Evolutionary conservation across 2,329 filamentous ascomycete species (phyloP).

Genomic region (Emmonsia crescens): DNA sequence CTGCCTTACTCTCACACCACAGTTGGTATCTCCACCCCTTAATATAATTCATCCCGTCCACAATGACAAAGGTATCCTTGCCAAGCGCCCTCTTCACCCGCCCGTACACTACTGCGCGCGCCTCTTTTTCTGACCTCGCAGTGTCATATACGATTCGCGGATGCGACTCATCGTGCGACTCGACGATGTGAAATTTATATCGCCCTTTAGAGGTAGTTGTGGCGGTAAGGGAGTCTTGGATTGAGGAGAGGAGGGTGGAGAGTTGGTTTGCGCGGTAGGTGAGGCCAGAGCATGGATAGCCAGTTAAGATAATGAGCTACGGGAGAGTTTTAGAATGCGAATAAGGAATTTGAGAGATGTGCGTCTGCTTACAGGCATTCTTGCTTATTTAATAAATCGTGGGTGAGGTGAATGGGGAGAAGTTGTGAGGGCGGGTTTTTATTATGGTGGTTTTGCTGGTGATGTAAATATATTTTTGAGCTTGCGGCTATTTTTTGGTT

Average conservation of each 20-base stretch:
- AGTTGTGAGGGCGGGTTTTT: neutral
- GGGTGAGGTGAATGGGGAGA: neutral
- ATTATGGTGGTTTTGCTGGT: neutral
- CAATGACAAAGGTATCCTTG: slow-evolving; percentile 50
- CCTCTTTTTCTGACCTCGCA: slow-evolving; percentile 52
- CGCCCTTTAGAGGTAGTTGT: slow-evolving; percentile 31
- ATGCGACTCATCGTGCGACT: slow-evolving; percentile 31
- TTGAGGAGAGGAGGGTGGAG: slow-evolving; percentile 38
- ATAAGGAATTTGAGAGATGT: neutral
- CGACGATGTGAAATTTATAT: slow-evolving; percentile 31
- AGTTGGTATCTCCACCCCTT: slow-evolving; percentile 58
- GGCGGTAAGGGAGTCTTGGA: slow-evolving; percentile 33
- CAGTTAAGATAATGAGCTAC: slow-evolving; percentile 52
- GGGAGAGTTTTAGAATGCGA: neutral
- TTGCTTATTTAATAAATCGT: neutral
- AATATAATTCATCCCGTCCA: slow-evolving; percentile 58
- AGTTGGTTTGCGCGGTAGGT: slow-evolving; percentile 51
- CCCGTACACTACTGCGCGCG: slow-evolving; percentile 50
- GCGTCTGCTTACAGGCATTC: slow-evolving; percentile 8
- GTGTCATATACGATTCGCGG: slow-evolving; percentile 45
- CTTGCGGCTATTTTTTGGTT: neutral
- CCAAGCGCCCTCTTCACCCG: slow-evolving; percentile 50
- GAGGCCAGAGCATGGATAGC: slow-evolving; percentile 54
- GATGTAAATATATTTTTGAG: slow-evolving; percentile 1
- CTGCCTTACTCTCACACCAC: slow-evolving; percentile 56